Conservation (phyloP, 139 green algal genomes). For the Chlorella vulgaris region DNA sequence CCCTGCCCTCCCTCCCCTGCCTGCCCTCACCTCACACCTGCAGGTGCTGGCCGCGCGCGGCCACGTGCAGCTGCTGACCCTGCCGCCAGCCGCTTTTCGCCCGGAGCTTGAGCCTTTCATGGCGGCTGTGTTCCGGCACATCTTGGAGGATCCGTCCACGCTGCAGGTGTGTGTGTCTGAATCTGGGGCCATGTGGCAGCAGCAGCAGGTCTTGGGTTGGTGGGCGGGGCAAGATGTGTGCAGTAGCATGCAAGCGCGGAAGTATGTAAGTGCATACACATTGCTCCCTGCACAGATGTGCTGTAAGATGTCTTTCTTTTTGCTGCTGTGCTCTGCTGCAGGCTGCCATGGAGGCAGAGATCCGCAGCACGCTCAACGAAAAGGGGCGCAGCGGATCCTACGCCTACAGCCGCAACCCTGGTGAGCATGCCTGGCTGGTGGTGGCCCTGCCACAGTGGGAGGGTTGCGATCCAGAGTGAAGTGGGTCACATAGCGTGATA, state of each 20-base stretch:
- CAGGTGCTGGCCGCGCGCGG: conserved; percentile 65
- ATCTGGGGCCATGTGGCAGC: background rate
- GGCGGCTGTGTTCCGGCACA: conserved; percentile 79
- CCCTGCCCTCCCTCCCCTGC: background rate
- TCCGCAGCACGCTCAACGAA: conserved; percentile 64
- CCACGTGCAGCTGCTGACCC: conserved; percentile 70
- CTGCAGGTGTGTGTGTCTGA: conserved; percentile 55
- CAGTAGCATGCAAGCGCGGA: background rate
- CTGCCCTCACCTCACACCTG: too few relatives aligned
- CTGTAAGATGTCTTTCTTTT: background rate
- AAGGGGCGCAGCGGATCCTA: background rate
- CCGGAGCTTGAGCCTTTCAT: conserved; percentile 73
- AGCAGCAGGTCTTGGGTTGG: background rate
- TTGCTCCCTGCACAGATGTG: background rate
- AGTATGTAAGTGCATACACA: background rate
- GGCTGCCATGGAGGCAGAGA: conserved; percentile 90
- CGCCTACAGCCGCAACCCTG: too few relatives aligned
- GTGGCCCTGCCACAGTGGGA: too few relatives aligned
- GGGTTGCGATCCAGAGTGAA: too few relatives aligned
- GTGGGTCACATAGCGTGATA: too few relatives aligned
- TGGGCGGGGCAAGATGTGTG: background rate
- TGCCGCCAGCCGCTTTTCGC: conserved; percentile 67
- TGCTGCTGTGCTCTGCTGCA: conserved; percentile 36
- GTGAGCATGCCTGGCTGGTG: background rate
- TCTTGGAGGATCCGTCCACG: conserved; percentile 90